phyloP scores from a whole-genome alignment of 2,329 filamentous ascomycete species.

The Lecanicillium sp. region DNA sequence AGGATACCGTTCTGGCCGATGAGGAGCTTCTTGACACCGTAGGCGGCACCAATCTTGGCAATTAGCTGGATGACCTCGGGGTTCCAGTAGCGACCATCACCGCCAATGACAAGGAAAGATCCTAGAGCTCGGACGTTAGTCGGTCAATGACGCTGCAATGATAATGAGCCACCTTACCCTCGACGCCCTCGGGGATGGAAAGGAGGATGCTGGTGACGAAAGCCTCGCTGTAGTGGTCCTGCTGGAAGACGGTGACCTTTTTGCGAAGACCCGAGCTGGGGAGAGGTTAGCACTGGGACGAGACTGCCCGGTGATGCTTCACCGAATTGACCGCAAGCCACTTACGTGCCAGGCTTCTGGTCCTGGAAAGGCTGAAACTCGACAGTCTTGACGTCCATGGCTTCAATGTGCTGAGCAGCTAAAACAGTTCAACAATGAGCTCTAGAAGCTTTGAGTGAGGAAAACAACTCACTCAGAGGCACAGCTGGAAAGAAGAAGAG shows the following conservation, averaged over 20 bases:
- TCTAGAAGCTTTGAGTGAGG: background rate
- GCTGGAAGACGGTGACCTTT: conserved; percentile 96
- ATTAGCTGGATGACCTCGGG: conserved; percentile 94
- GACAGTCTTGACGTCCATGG: conserved; percentile 68
- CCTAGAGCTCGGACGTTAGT: conserved; percentile 29
- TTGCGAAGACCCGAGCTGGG: conserved; percentile 92
- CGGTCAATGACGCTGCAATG: conserved; percentile 1
- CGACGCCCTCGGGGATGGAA: conserved; percentile 88
- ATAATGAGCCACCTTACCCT: conserved; percentile 47
- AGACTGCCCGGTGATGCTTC: background rate
- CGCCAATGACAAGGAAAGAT: conserved; percentile 90
- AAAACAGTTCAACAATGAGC: background rate
- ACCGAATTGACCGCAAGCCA: conserved; percentile 30
- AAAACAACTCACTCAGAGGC: background rate
- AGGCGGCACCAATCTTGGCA: conserved; percentile 92
- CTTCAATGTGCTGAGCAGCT: conserved; percentile 15
- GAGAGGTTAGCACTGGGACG: conserved; percentile 3
- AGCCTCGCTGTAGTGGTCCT: conserved; percentile 90
- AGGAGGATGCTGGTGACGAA: conserved; percentile 92
- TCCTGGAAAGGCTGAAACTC: conserved; percentile 81
- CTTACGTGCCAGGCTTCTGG: conserved; percentile 99
- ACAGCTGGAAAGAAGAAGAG: conserved; percentile 13
- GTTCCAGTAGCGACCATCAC: conserved; percentile 96
- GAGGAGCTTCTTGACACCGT: conserved; percentile 97
- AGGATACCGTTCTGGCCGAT: conserved; percentile 95